Conservation (phyloP, 352 stramenopile species). For the Phytopythium kandeliae region DNA sequence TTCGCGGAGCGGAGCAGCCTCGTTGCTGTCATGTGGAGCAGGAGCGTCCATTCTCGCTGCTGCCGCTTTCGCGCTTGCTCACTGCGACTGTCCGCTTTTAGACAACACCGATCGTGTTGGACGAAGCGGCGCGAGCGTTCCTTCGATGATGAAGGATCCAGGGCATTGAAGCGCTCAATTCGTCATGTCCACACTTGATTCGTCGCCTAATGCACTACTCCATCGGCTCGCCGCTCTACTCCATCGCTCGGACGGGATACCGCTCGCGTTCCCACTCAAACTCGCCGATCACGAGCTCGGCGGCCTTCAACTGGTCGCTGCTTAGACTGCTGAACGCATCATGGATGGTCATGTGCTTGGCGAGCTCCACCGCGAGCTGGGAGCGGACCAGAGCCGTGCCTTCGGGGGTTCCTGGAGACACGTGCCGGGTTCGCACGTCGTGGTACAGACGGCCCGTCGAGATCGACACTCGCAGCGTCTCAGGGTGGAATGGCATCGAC, state of each 20-base stretch:
- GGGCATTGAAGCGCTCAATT: too few relatives aligned
- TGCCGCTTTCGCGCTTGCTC: background rate
- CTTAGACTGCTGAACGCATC: constrained; percentile 18
- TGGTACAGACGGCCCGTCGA: constrained; percentile 73
- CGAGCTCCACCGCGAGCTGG: constrained; percentile 71
- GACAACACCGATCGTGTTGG: background rate
- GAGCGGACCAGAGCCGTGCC: constrained; percentile 54
- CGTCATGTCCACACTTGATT: too few relatives aligned
- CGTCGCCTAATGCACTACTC: background rate
- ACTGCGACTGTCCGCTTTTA: background rate
- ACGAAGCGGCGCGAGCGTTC: constrained; percentile 1
- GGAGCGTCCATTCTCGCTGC: background rate
- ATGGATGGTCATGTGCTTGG: constrained; percentile 45
- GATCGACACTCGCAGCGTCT: constrained; percentile 51
- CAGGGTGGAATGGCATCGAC: constrained; percentile 44
- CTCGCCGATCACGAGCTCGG: constrained; percentile 26
- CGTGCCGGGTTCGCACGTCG: constrained; percentile 43
- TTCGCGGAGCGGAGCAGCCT: background rate
- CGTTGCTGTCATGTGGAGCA: background rate
- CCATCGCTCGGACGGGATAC: constrained; percentile 39
- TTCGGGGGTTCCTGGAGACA: constrained; percentile 19
- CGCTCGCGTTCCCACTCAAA: constrained; percentile 43
- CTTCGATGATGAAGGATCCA: background rate
- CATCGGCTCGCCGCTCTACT: constrained; percentile 12
- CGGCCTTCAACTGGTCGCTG: constrained; percentile 5